A percentile compares a stretch with the other conserved stretches of the same genome.
phyloP scores from a whole-genome alignment of 371 early-diverging fungal species.

The Apophysomyces trapeziformis region DNA sequence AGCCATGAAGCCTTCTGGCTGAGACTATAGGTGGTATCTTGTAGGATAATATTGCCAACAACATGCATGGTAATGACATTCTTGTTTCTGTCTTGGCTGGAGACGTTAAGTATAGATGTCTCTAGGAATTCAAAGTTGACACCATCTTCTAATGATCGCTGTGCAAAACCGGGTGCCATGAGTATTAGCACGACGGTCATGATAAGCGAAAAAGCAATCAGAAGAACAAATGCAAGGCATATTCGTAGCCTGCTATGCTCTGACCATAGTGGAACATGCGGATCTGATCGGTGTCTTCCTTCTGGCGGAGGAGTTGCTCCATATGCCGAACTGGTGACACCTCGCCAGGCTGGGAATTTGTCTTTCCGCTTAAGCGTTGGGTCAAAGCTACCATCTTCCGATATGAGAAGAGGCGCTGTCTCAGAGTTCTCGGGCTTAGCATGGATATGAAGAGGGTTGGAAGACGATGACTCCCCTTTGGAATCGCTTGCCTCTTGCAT shows the following conservation, averaged over 20 bases:
- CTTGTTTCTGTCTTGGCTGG: conserved; percentile 19
- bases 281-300: not conserved
- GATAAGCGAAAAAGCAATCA: conserved; percentile 21
- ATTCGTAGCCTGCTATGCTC: conserved; percentile 14
- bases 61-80: conserved; percentile 47
- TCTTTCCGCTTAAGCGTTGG: conserved; percentile 1
- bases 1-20: conserved; percentile 24
- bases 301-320: conserved; percentile 9
- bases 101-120: conserved; percentile 41
- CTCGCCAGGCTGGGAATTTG: conserved; percentile 3
- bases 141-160: conserved; percentile 40
- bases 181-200: conserved; percentile 25
- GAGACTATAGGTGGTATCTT: conserved; percentile 26
- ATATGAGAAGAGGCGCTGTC: not conserved
- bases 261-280: not conserved
- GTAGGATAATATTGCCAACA: conserved; percentile 34
- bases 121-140: conserved; percentile 36
- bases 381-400: not conserved
- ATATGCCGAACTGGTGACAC: conserved; percentile 12
- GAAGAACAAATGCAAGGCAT: conserved; percentile 17
- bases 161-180: conserved; percentile 52
- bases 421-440: not conserved
- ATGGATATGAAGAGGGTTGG: not conserved
- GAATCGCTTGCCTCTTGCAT: conserved; percentile 6
- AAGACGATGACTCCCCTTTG: conserved; percentile 2